Conservation (phyloP, 257 asterid genomes). For the Solanum habrochaites region DNA sequence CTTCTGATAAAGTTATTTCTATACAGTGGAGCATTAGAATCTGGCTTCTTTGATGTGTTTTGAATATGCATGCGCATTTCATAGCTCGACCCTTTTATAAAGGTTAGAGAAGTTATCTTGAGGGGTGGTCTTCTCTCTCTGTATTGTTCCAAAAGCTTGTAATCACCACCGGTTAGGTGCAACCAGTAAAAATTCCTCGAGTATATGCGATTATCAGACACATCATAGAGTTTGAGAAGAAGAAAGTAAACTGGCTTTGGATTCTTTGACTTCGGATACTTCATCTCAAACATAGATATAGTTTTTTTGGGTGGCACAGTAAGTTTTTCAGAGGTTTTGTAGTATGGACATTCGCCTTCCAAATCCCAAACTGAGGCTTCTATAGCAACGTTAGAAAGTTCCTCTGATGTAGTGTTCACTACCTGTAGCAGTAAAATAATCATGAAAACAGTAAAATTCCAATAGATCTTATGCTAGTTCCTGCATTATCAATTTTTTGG, state of each 20-base stretch:
- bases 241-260: conserved; percentile 79
- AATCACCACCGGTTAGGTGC: conserved; percentile 64
- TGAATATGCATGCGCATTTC: conserved; percentile 54
- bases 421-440: conserved; percentile 24
- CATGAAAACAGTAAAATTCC: background rate
- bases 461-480: background rate
- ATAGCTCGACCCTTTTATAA: conserved; percentile 45
- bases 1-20: conserved; percentile 11
- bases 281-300: conserved; percentile 50
- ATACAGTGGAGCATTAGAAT: conserved; percentile 21
- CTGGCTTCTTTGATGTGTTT: conserved; percentile 53
- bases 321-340: conserved; percentile 50
- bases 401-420: conserved; percentile 53
- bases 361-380: conserved; percentile 84
- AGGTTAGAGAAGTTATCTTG: conserved; percentile 41
- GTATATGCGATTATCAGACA: conserved; percentile 39
- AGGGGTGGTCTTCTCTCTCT: conserved; percentile 43
- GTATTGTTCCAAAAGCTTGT: conserved; percentile 71
- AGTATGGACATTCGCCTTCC: conserved; percentile 58
- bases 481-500: background rate
- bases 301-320: conserved; percentile 54
- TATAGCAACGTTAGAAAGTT: conserved; percentile 53
- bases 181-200: conserved; percentile 97
- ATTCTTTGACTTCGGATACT: conserved; percentile 58
- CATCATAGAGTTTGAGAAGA: conserved; percentile 68